Evolutionary conservation across 805 yeast genomes (phyloP), one percentile per base, ranked within the genome.

Genomic region (Saccharomycopsis schoenii): DNA sequence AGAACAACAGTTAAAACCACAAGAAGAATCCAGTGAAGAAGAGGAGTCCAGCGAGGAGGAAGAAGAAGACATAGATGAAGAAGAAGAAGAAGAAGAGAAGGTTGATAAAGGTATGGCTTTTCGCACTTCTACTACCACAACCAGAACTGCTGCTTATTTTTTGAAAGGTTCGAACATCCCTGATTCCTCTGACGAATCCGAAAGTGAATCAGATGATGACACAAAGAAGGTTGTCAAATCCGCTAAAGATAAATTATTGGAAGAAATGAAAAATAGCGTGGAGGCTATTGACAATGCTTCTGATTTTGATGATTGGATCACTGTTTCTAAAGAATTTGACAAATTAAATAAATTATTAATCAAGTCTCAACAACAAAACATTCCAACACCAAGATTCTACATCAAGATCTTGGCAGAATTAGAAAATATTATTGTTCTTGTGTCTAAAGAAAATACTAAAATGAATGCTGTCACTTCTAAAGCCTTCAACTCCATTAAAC

Each of bases 191-290:
- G 76, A 74, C 54, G 74, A 75, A 51, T 69, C 75, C 36, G 83
- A 76, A 64, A 74, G 78, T 56, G 83, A 80, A 58, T 80, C 81
- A 61, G 88, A 80, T 63, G 83, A 78, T 65, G 83, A 79, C 62
- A 93, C 86, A 62, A 88, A 85, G 69, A 86, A 84, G 72, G 88
- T 86, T 67, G 90, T 91, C 51, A 92, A 89, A 76, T 85, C 94
- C 62, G 97, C 97, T 59, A 89, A 87, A 76, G 98, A 92, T 66
- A 94, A 93, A 77, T 80, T 91, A 63, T 73, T 91, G 67, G 97
- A 91, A 71, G 99, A 94, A 73, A 81, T 94, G 76, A 85, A 82
- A 67, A 78, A 78, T 29, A 91, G 86, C 69, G 80, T 80, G 62
- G 84, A 85, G 58, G 84, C 83, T 68, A 80, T 82, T 74, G 80